Percentiles rank a stretch among this genome's conserved stretches.
These are phyloP conservation scores for Periconia sp. DNA, from an alignment of 2,329 filamentous ascomycete species.

Conservation along the genomic window DNA sequence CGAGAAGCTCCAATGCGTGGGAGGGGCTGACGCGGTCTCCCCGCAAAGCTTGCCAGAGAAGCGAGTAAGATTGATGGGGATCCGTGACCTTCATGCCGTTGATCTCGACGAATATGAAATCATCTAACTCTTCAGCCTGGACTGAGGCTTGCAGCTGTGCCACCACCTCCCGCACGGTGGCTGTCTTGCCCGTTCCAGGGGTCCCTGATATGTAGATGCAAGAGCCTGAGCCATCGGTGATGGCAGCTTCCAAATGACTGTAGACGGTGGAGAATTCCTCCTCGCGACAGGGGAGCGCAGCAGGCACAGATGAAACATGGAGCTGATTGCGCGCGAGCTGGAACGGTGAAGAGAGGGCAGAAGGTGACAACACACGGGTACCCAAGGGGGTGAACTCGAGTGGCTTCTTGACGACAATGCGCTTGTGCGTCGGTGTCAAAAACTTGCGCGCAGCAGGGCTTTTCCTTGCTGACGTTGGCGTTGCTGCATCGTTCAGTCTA, in stretches of 20 bases:
- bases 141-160: slow-evolving; percentile 88
- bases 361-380: slow-evolving; percentile 80
- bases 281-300: slow-evolving; percentile 88
- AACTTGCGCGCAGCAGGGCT: slow-evolving; percentile 60
- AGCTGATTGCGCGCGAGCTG: slow-evolving; percentile 86
- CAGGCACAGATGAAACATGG: slow-evolving; percentile 91
- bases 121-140: slow-evolving; percentile 87
- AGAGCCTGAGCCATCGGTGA: slow-evolving; percentile 88
- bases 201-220: slow-evolving; percentile 99
- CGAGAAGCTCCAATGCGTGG: slow-evolving; percentile 88
- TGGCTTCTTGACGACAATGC: slow-evolving; percentile 80
- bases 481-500: slow-evolving; percentile 52
- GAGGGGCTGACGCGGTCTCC: slow-evolving; percentile 90
- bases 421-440: slow-evolving; percentile 69
- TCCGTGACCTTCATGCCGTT: slow-evolving; percentile 99
- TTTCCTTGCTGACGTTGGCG: slow-evolving; percentile 53
- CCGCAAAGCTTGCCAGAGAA: slow-evolving; percentile 95
- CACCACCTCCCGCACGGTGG: slow-evolving; percentile 94
- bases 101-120: slow-evolving; percentile 99
- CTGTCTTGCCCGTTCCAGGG: slow-evolving; percentile 95
- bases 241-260: slow-evolving; percentile 90
- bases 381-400: slow-evolving; percentile 96
- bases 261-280: slow-evolving; percentile 92
- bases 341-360: slow-evolving; percentile 83
- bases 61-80: slow-evolving; percentile 91